phyloP scores from a whole-genome alignment of 2,329 filamentous ascomycete genomes.

The Aspergillus oerlinghausenensis region DNA sequence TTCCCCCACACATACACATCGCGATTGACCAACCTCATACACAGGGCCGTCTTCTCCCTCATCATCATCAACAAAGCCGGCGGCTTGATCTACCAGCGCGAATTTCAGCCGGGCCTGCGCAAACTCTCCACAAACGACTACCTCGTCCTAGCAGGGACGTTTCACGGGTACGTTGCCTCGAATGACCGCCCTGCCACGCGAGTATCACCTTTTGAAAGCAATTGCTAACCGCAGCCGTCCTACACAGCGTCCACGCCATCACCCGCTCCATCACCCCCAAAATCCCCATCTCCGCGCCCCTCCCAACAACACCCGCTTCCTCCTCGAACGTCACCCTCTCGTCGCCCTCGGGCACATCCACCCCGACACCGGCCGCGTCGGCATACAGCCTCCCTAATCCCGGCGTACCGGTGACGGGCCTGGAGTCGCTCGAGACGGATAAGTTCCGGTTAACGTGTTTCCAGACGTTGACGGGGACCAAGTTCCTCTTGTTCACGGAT shows the following conservation, averaged over 20 bases:
- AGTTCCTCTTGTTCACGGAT: slow-evolving; percentile 95
- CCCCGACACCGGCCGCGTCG: slow-evolving; percentile 20
- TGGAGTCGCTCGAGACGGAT: slow-evolving; percentile 90
- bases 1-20: slow-evolving; percentile 7
- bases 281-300: slow-evolving; percentile 35
- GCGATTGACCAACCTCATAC: neutral
- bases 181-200: neutral
- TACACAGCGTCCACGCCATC: slow-evolving; percentile 58
- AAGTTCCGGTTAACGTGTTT: slow-evolving; percentile 96
- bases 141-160: slow-evolving; percentile 92
- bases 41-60: slow-evolving; percentile 88
- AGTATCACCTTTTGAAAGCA: neutral
- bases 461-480: slow-evolving; percentile 87
- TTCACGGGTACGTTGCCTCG: slow-evolving; percentile 67
- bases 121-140: slow-evolving; percentile 94
- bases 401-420: slow-evolving; percentile 51
- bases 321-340: slow-evolving; percentile 8
- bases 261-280: slow-evolving; percentile 51
- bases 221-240: neutral
- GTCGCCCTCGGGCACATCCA: slow-evolving; percentile 32
- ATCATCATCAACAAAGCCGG: slow-evolving; percentile 99
- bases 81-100: slow-evolving; percentile 91
- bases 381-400: slow-evolving; percentile 29
- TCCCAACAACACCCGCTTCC: slow-evolving; percentile 20
- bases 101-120: slow-evolving; percentile 81